Conservation (phyloP, 768 basidiomycete genomes). For the Phallus indusiatus region DNA sequence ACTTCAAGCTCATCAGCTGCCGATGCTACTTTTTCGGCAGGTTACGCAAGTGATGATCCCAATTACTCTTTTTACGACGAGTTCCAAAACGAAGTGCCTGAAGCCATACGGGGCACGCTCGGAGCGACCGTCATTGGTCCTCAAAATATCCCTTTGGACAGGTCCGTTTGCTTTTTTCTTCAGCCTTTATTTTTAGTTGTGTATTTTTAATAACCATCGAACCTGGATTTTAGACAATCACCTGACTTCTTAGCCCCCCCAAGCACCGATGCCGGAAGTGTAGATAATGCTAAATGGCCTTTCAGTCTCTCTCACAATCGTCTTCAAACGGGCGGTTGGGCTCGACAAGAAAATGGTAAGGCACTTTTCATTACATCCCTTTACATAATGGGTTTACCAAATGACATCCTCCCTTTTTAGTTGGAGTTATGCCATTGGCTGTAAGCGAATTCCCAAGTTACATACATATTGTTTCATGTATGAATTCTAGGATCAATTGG, state of each 20-base stretch:
- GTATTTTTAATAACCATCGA: not conserved
- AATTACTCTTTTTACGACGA: conserved; percentile 5
- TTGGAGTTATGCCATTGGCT: conserved; percentile 31
- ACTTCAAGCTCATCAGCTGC: not conserved
- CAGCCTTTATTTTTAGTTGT: too few species aligned
- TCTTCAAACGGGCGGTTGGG: conserved; percentile 56
- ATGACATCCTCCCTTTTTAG: conserved; percentile 16
- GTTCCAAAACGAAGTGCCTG: conserved; percentile 19
- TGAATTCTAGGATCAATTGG: conserved; percentile 10
- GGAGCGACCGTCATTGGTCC: conserved; percentile 47
- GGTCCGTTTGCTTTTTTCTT: conserved; percentile 10
- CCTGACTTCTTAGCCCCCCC: conserved; percentile 52
- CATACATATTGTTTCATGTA: conserved; percentile 16
- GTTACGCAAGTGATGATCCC: not conserved
- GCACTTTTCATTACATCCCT: not conserved
- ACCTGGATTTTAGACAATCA: conserved; percentile 28
- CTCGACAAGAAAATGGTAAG: conserved; percentile 50
- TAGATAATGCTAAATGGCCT: conserved; percentile 55
- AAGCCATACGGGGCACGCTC: conserved; percentile 35
- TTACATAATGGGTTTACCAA: not conserved
- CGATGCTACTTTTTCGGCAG: not conserved
- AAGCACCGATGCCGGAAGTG: conserved; percentile 45
- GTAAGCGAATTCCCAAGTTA: not conserved
- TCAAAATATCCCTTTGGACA: conserved; percentile 43
- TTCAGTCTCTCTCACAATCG: conserved; percentile 53